A percentile compares a stretch with the other conserved stretches of the same genome.
Evolutionary conservation across 2,329 filamentous ascomycete genomes (phyloP).

Genomic region (Claviceps monticola): DNA sequence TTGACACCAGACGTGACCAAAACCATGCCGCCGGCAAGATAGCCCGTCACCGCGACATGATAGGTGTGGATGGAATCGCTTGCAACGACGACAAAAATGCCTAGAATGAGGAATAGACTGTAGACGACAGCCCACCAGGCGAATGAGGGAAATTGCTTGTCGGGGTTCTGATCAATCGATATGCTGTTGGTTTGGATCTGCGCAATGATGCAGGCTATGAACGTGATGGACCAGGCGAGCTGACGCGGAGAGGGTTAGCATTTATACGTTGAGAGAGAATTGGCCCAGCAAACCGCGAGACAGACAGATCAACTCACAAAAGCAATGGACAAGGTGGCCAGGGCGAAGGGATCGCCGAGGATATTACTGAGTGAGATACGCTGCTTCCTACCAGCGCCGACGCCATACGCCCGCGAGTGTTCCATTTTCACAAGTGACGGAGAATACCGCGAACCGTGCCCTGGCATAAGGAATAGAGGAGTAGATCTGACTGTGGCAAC

Average conservation of each 20-base stretch:
- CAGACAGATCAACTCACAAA: conserved; percentile 32
- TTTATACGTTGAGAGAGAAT: neutral
- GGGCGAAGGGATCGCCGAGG: conserved; percentile 87
- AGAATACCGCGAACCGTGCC: conserved; percentile 58
- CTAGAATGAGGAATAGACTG: conserved; percentile 69
- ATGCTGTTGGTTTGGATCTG: conserved; percentile 31
- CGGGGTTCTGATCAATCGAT: conserved; percentile 7
- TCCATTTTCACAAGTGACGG: conserved; percentile 75
- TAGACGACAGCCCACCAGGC: conserved; percentile 87
- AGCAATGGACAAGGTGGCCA: conserved; percentile 85
- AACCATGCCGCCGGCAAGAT: conserved; percentile 69
- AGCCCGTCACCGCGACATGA: conserved; percentile 82
- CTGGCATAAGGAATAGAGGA: conserved; percentile 46
- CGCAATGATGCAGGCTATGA: conserved; percentile 72
- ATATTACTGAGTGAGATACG: conserved; percentile 59
- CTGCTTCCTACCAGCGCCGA: conserved; percentile 48
- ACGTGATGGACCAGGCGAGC: conserved; percentile 92
- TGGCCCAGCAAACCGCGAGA: neutral
- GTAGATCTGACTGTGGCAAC: neutral
- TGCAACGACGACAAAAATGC: conserved; percentile 69
- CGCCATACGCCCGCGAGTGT: conserved; percentile 45
- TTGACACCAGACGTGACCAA: conserved; percentile 80
- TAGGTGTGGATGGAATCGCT: conserved; percentile 79
- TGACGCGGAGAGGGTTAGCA: conserved; percentile 21
- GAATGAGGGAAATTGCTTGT: conserved; percentile 58